Evolutionary conservation across 371 early-diverging fungal genomes (phyloP).

Genomic region (Dinochytrium kinnereticum): DNA sequence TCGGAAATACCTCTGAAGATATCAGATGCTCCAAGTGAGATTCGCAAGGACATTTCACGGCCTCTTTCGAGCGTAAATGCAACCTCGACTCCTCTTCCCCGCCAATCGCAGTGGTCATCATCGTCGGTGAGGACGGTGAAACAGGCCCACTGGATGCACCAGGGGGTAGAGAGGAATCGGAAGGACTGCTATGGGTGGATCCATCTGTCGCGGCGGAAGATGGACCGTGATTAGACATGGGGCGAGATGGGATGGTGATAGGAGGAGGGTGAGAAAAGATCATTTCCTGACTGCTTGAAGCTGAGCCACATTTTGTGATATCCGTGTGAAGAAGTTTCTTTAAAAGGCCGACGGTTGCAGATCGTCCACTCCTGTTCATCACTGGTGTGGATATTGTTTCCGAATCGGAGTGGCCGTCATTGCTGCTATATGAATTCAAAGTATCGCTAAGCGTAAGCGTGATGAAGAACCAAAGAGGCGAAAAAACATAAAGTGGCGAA

Average conservation of each 20-base stretch:
- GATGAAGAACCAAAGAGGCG: no score
- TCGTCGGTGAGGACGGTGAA: not conserved
- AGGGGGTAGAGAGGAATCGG: not conserved
- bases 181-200: not conserved
- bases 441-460: no score
- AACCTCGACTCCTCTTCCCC: no score
- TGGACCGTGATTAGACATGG: not conserved
- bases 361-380: not conserved
- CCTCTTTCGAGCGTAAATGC: constrained; percentile 1
- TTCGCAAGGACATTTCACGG: constrained; percentile 22
- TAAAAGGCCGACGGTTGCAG: constrained; percentile 12
- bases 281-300: not conserved
- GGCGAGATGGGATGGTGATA: not conserved
- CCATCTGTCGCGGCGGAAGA: not conserved
- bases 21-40: constrained; percentile 20
- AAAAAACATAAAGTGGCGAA: no score
- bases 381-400: not conserved
- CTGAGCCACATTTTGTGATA: not conserved
- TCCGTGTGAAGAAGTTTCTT: not conserved
- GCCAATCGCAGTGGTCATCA: no score
- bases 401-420: not conserved
- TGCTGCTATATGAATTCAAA: no score
- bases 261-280: not conserved
- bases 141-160: no score
- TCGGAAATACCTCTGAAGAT: constrained; percentile 9